Evolutionary conservation across 1,284 basidiomycete species (phyloP).

Genomic region (Leccinum subspadiceum): DNA sequence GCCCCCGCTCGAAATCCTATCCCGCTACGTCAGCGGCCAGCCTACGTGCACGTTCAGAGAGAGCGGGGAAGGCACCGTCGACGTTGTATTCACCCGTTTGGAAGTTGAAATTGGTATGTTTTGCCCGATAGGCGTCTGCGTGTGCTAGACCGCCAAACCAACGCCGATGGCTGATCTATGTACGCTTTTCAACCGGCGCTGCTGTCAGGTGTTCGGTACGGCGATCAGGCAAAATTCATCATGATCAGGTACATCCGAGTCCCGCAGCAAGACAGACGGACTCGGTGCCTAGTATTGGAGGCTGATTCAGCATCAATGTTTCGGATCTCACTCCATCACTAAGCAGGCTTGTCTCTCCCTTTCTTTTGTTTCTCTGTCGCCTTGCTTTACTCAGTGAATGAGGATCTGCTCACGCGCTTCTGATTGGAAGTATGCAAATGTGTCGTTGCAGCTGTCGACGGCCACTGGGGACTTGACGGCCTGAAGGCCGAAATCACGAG

Average conservation of each 20-base stretch:
- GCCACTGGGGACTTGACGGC: not conserved
- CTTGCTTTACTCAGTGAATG: not conserved
- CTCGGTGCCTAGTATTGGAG: not conserved
- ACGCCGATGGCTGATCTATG: not conserved
- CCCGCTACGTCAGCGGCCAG: not conserved
- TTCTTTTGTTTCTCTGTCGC: not conserved
- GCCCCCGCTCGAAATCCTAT: not conserved
- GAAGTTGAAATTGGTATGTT: not conserved
- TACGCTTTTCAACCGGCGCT: not conserved
- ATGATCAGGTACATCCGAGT: not conserved
- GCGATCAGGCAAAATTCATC: not conserved
- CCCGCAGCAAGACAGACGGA: not conserved
- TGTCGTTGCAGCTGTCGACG: not conserved
- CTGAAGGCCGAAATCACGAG: too few species aligned
- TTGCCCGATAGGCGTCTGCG: not conserved
- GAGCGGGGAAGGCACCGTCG: not conserved
- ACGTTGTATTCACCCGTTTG: not conserved
- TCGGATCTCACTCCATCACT: not conserved
- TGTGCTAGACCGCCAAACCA: not conserved
- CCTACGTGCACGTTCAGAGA: not conserved
- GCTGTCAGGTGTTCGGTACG: not conserved
- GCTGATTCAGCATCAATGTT: not conserved
- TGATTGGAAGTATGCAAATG: not conserved
- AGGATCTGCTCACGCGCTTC: not conserved
- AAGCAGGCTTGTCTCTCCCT: not conserved